Evolutionary conservation across 306 rosid genomes (phyloP).

Genomic region (Acacia confusa): DNA sequence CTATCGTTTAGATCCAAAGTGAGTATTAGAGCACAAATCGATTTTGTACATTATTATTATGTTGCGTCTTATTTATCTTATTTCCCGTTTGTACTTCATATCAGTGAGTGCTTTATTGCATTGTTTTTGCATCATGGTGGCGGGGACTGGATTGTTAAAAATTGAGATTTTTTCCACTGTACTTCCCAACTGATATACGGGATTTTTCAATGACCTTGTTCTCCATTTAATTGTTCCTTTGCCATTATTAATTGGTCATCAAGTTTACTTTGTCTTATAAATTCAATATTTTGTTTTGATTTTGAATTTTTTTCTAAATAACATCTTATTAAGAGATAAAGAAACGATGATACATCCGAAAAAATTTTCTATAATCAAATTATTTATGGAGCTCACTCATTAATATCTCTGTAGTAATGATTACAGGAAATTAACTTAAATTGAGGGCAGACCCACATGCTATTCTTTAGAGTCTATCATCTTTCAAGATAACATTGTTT

Average conservation of each 20-base stretch:
- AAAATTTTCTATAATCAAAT: neutral
- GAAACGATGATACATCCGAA: neutral
- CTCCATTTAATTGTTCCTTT: constrained; percentile 22
- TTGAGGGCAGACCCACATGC: too few species aligned
- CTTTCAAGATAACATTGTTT: neutral
- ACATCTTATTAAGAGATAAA: neutral
- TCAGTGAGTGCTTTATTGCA: constrained; percentile 63
- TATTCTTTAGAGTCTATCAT: neutral
- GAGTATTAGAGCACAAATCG: constrained; percentile 21
- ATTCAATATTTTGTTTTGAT: neutral
- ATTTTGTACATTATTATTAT: constrained; percentile 6
- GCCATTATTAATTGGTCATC: neutral
- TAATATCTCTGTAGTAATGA: neutral
- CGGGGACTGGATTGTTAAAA: constrained; percentile 9
- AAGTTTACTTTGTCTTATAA: neutral
- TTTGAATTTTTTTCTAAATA: neutral
- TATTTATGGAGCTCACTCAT: neutral
- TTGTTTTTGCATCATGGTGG: constrained; percentile 3
- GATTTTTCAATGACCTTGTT: constrained; percentile 9
- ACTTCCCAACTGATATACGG: neutral
- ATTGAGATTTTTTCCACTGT: neutral
- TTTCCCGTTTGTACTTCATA: constrained; percentile 74
- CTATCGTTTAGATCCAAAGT: constrained; percentile 99
- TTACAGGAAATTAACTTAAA: too few species aligned
- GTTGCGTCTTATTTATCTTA: constrained; percentile 12